Conservation (phyloP, 257 asterid species). For the Verbena officinalis region DNA sequence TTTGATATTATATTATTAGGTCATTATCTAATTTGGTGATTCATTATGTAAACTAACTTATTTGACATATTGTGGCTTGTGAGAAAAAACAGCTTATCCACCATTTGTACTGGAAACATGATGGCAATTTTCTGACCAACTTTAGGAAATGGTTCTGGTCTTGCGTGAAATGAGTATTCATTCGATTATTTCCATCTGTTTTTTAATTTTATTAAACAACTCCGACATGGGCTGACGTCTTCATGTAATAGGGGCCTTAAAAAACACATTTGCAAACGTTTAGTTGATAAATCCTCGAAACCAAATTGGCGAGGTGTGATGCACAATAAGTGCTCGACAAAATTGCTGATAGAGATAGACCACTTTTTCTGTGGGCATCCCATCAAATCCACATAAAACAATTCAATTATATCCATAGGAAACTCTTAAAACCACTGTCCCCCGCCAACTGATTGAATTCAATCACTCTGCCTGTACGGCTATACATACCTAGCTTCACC, state of each 20-base stretch:
- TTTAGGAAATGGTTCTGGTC: not conserved
- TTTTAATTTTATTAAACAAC: not conserved
- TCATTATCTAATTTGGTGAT: too few species aligned
- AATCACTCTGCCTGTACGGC: slow-evolving; percentile 11
- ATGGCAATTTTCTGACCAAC: slow-evolving; percentile 12
- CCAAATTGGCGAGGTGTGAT: not conserved
- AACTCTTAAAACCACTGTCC: slow-evolving; percentile 34
- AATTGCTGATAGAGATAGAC: slow-evolving; percentile 12
- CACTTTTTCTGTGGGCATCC: slow-evolving; percentile 24
- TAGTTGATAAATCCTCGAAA: not conserved
- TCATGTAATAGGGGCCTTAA: not conserved
- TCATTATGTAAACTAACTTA: too few species aligned
- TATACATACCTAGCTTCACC: not conserved
- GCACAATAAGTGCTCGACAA: slow-evolving; percentile 28
- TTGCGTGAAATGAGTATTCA: not conserved
- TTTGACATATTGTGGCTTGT: too few species aligned
- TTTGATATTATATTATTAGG: too few species aligned
- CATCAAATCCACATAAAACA: not conserved
- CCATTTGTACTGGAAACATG: slow-evolving; percentile 2
- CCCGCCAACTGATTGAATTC: slow-evolving; percentile 33
- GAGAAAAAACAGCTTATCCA: not conserved
- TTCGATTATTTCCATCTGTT: not conserved
- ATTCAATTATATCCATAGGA: slow-evolving; percentile 24
- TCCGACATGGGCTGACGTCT: not conserved
- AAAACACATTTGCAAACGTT: not conserved